Evolutionary conservation across 495 filamentous ascomycete genomes (phyloP), one percentile per base, ranked within the genome.

Genomic region (Venustampulla echinocandica): DNA sequence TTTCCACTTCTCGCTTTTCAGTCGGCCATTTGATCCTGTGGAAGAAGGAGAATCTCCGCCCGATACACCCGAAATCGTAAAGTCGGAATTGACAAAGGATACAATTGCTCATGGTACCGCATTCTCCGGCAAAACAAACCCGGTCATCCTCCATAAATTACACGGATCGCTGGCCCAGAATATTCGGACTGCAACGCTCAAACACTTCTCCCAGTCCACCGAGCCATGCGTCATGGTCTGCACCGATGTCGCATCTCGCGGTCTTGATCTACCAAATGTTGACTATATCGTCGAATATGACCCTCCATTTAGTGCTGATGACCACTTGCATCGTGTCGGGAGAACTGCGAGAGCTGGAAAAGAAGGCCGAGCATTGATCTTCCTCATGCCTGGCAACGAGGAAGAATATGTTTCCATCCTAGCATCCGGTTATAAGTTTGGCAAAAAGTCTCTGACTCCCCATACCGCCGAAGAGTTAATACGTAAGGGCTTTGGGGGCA

Each of bases 231-330:
- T 97, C 15, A 76, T 98, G 44, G 74, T 98, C 56, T 94, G 87
- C 59, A 97, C 92, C 4, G 92, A 97, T 55, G 90, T 98, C 34
- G 85, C 90, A 15, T 90, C 92, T 15, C 85, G 92, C 44, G 92
- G 92, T 58, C 77, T 97, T 23, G 92, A 98, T 66, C 71, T 98
- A 2, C 89, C 90, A 1, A 90, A 94, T 35, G 84, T 97, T 30
- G 92, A 98, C 56, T 73, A 94, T 14, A 84, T 96, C 23, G 75
- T 97, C 47, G 90, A 98, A 60, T 96, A 92, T 61, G 92, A 96
- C 58, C 89, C 92, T 0, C 82, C 92, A 3, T 96, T 95, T 67
- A 85, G 81, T 55, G 75, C 82, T 2, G 81, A 89, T 42, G 92
- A 98, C 53, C 92, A 98, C 61, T 69, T 95, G 2, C 92, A 98